Evolutionary conservation across 768 basidiomycete species (phyloP).

Genomic region (Omphalotus guepiniiformis): DNA sequence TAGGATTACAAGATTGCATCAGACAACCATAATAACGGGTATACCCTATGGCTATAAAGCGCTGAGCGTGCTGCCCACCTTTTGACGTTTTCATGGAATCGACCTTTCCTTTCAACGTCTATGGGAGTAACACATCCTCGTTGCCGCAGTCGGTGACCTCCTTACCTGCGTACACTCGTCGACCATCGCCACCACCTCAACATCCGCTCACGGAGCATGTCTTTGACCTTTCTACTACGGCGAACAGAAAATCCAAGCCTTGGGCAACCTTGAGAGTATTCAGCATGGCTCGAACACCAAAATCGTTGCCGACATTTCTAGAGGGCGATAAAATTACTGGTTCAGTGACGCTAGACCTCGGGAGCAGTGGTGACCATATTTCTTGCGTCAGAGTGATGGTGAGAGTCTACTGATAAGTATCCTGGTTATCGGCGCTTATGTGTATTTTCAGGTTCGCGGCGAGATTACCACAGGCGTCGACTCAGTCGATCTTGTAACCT

Average conservation of each 20-base stretch:
- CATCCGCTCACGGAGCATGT: conserved; percentile 1
- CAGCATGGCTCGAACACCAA: conserved; percentile 36
- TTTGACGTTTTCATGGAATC: neutral
- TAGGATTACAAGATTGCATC: too few relatives aligned
- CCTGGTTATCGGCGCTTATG: neutral
- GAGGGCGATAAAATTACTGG: conserved; percentile 33
- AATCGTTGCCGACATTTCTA: conserved; percentile 29
- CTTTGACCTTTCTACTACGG: neutral
- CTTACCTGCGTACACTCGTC: conserved; percentile 1
- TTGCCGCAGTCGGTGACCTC: conserved; percentile 7
- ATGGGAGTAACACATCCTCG: neutral
- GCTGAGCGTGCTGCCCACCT: neutral
- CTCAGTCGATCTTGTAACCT: conserved; percentile 1
- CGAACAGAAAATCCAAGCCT: conserved; percentile 2
- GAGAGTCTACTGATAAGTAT: conserved; percentile 10
- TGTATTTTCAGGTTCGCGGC: conserved; percentile 1
- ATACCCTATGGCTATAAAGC: too few relatives aligned
- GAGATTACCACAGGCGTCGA: neutral
- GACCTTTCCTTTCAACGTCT: neutral
- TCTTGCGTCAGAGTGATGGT: conserved; percentile 48
- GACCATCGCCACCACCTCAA: neutral
- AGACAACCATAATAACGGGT: too few relatives aligned
- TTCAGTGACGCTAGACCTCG: conserved; percentile 27
- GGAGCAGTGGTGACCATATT: conserved; percentile 37
- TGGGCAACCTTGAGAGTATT: conserved; percentile 45